phyloP scores from a whole-genome alignment of 202 grass and related monocot species.

The Carex arenaria region DNA sequence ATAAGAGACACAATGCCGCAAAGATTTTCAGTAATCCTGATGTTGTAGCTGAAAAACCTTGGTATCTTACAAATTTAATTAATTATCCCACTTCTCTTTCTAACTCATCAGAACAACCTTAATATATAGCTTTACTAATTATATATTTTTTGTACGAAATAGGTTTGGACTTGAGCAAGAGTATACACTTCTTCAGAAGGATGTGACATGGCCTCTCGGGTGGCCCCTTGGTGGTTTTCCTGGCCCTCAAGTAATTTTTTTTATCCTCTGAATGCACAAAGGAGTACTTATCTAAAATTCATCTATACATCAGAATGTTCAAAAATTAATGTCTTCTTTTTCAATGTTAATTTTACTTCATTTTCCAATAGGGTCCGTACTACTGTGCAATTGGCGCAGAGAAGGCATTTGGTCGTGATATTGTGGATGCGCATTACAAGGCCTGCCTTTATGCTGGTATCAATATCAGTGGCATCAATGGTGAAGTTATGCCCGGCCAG shows the following conservation, averaged over 20 bases:
- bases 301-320: not conserved
- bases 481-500: slow-evolving; percentile 88
- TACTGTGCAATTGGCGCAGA: slow-evolving; percentile 70
- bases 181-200: slow-evolving; percentile 96
- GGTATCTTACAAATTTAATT: slow-evolving; percentile 34
- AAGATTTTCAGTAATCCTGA: slow-evolving; percentile 65
- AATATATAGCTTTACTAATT: not conserved
- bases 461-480: slow-evolving; percentile 93
- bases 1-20: slow-evolving; percentile 80
- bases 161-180: slow-evolving; percentile 99
- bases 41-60: slow-evolving; percentile 59
- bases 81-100: not conserved
- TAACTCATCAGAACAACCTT: not conserved
- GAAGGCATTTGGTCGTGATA: slow-evolving; percentile 68
- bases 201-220: slow-evolving; percentile 88
- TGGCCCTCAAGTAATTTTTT: slow-evolving; percentile 64
- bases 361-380: slow-evolving; percentile 58
- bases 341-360: not conserved
- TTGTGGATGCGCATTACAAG: slow-evolving; percentile 91
- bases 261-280: not conserved
- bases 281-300: not conserved
- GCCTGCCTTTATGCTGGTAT: slow-evolving; percentile 80
- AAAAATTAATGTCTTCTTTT: not conserved
- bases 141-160: slow-evolving; percentile 33
- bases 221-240: slow-evolving; percentile 91